phyloP scores from a whole-genome alignment of 2,329 filamentous ascomycete species.

The Metarhizium album region DNA sequence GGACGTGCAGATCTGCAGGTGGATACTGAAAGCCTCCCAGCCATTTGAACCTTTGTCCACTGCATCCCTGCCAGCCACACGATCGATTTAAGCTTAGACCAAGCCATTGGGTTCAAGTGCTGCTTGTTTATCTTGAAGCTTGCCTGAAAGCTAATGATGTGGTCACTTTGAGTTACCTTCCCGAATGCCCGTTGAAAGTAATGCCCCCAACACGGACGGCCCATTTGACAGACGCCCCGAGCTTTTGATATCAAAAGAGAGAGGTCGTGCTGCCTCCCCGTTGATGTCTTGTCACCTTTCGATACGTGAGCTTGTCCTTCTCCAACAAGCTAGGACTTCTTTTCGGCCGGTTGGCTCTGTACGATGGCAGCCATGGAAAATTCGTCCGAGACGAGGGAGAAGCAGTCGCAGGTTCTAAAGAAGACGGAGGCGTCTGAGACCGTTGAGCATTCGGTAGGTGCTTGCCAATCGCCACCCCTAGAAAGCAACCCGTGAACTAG shows the following conservation, averaged over 20 bases:
- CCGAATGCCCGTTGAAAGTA: too few relatives aligned
- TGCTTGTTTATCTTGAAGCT: too few relatives aligned
- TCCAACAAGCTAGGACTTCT: too few relatives aligned
- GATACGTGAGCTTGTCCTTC: too few relatives aligned
- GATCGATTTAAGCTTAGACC: neutral
- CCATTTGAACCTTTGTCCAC: neutral
- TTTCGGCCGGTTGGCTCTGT: neutral
- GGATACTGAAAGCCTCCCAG: neutral
- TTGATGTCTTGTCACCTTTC: too few relatives aligned
- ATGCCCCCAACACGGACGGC: too few relatives aligned
- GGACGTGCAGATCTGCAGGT: neutral
- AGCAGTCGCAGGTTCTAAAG: neutral
- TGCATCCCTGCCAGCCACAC: neutral
- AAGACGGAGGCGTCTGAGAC: neutral
- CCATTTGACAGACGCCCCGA: too few relatives aligned
- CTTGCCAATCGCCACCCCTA: neutral
- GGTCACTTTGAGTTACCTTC: too few relatives aligned
- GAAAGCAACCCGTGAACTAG: neutral
- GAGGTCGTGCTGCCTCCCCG: too few relatives aligned
- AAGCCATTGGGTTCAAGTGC: too few relatives aligned
- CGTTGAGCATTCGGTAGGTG: neutral
- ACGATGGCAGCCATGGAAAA: slow-evolving; percentile 2
- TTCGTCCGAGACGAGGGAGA: neutral
- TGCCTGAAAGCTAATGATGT: too few relatives aligned
- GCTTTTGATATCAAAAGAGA: too few relatives aligned